Evolutionary conservation across 345 rosid genomes (phyloP), one percentile per base, ranked within the genome.

Genomic region (Citrus australasica): DNA sequence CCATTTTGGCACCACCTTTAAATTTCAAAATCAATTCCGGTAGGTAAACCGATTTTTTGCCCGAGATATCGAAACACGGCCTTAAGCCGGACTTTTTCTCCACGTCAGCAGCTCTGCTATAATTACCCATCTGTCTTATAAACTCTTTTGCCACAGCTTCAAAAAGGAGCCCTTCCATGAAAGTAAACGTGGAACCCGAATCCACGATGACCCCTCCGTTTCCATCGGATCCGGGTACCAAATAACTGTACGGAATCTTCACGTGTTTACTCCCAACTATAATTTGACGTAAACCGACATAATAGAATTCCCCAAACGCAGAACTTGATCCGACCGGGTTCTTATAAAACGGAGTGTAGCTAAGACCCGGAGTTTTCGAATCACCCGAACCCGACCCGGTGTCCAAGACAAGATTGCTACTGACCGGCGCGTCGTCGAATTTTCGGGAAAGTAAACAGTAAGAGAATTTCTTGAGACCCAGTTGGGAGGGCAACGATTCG

Each of bases 171-270:
- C 83, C 78, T 37, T 92, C 94, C 97, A 95, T 88, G 92, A 87
- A 90, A 10, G 98, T 93, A 79, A 95, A 88, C 2, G 99, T 95
- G 5, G 98, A 79, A 55, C 99, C 99, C 21, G 99, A 95, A 82
- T 95, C 99, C 42, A 92, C 92, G 21, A 93, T 90, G 28, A 97
- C 70, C 64, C 99, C 99, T 30, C 97, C 97, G 72, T 83, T 88
- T 1, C 98, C 99, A 30, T 91, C 90, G 1, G 85, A 9, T 53
- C 92, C 89, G 5, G 96, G 92, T 10, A 71, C 85, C 78, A 90
- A 74, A 56, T 69, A 89, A 48, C 66, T 87, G 86, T 89, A 87
- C 11, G 99, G 98, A 8, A 92, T 25, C 83, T 87, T 92, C 42
- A 87, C 92, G 71, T 27, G 78, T 65, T 84, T 76, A 27, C 56